Evolutionary conservation across 2,329 filamentous ascomycete species (phyloP).

Genomic region (Aureobasidium sp.): DNA sequence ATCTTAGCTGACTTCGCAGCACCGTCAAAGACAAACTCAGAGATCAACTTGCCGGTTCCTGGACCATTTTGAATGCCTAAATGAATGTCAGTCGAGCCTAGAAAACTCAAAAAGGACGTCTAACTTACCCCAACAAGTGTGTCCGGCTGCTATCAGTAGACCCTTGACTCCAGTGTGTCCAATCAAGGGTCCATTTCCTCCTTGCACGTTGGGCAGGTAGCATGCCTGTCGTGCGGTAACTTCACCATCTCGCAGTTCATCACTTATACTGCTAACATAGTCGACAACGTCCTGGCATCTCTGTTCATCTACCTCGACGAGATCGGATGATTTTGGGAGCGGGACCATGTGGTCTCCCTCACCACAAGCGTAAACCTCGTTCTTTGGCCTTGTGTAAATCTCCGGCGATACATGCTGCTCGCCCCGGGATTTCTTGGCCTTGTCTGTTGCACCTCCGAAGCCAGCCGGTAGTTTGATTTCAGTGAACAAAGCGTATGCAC

Average conservation of each 20-base stretch:
- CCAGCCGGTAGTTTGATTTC: slow-evolving; percentile 66
- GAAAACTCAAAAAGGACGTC: background rate
- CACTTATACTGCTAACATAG: slow-evolving; percentile 59
- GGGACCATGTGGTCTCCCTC: slow-evolving; percentile 73
- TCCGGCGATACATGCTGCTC: slow-evolving; percentile 71
- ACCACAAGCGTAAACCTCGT: slow-evolving; percentile 89
- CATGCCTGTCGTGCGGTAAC: slow-evolving; percentile 79
- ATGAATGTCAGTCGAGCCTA: background rate
- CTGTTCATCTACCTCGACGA: slow-evolving; percentile 65
- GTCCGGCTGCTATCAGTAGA: slow-evolving; percentile 75
- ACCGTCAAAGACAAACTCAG: slow-evolving; percentile 42
- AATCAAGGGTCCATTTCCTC: slow-evolving; percentile 63
- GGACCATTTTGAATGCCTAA: slow-evolving; percentile 77
- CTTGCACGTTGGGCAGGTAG: slow-evolving; percentile 73
- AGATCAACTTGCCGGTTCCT: slow-evolving; percentile 54
- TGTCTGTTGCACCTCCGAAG: slow-evolving; percentile 45
- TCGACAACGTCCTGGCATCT: slow-evolving; percentile 81
- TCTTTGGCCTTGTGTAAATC: slow-evolving; percentile 83
- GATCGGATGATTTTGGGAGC: slow-evolving; percentile 67
- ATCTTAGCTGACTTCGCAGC: slow-evolving; percentile 37
- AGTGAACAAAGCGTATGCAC: slow-evolving; percentile 76
- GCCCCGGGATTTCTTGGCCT: slow-evolving; percentile 24
- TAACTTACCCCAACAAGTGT: slow-evolving; percentile 79
- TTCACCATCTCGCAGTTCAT: slow-evolving; percentile 40
- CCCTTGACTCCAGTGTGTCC: slow-evolving; percentile 68